These are phyloP conservation scores for Penicillium rolfsii DNA, from an alignment of 2,329 filamentous ascomycete genomes.

Conservation along the genomic window DNA sequence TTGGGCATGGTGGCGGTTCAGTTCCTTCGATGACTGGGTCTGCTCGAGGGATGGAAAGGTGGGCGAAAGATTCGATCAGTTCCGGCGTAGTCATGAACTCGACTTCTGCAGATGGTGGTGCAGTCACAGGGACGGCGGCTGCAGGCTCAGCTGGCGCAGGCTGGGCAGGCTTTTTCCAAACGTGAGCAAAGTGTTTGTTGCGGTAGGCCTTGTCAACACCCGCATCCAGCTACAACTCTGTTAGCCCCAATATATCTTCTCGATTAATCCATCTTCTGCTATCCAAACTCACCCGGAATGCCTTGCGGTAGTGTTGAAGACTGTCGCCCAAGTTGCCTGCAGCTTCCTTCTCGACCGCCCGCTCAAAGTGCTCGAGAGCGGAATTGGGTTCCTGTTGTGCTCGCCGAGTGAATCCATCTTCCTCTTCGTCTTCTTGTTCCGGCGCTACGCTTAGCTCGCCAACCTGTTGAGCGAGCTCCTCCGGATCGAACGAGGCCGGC, in stretches of 20 bases:
- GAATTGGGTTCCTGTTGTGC: constrained; percentile 62
- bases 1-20: constrained; percentile 75
- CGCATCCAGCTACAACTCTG: constrained; percentile 69
- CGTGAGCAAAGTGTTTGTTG: constrained; percentile 83
- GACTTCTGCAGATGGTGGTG: constrained; percentile 60
- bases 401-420: constrained; percentile 43
- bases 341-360: constrained; percentile 83
- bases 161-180: constrained; percentile 53
- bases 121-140: constrained; percentile 55
- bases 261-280: constrained; percentile 2
- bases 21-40: constrained; percentile 72
- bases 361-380: constrained; percentile 90
- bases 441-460: constrained; percentile 40
- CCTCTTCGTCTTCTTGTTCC: constrained; percentile 39
- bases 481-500: constrained; percentile 29
- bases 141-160: constrained; percentile 52
- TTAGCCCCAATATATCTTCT: constrained; percentile 19
- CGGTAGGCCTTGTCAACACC: constrained; percentile 84
- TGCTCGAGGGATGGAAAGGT: constrained; percentile 67
- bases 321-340: constrained; percentile 88
- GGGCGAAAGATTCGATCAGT: constrained; percentile 75
- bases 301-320: constrained; percentile 81
- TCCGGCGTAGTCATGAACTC: constrained; percentile 60
- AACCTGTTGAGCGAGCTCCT: constrained; percentile 41
- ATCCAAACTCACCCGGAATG: constrained; percentile 69